These are phyloP conservation scores for Fusarium lateritium DNA, from an alignment of 2,329 filamentous ascomycete species.

Conservation along the genomic window DNA sequence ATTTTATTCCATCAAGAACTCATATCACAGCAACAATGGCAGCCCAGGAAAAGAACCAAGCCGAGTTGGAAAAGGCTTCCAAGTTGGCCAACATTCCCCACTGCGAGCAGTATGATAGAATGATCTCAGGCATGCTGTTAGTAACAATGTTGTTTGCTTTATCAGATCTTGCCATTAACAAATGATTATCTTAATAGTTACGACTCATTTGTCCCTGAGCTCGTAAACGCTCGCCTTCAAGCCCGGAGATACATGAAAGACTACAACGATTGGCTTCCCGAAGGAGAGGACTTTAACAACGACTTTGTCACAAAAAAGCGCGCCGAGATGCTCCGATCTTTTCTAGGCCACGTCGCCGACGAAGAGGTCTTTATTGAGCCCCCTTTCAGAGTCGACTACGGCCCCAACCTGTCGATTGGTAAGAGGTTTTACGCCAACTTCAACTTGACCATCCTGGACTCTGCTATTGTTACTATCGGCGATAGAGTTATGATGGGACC, in stretches of 20 bases:
- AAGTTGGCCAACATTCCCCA: constrained; percentile 65
- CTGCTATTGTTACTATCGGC: constrained; percentile 66
- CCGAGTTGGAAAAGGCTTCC: constrained; percentile 35
- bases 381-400: constrained; percentile 72
- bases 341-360: constrained; percentile 62
- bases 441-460: constrained; percentile 65
- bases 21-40: constrained; percentile 20
- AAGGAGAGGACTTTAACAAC: constrained; percentile 42
- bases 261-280: constrained; percentile 67
- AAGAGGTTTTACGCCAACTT: constrained; percentile 72
- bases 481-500: constrained; percentile 67
- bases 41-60: constrained; percentile 17
- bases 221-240: constrained; percentile 62
- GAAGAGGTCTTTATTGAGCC: constrained; percentile 69
- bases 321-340: constrained; percentile 57
- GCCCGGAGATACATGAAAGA: constrained; percentile 65
- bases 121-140: constrained; percentile 75
- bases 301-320: constrained; percentile 45
- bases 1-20: accelerated
- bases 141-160: accelerated
- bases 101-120: constrained; percentile 74
- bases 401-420: constrained; percentile 71
- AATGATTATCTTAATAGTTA: constrained; percentile 55
- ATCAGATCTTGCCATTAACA: accelerated
- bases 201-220: constrained; percentile 60